Conservation (phyloP, 2,329 filamentous ascomycete genomes). For the Alternaria sp. region DNA sequence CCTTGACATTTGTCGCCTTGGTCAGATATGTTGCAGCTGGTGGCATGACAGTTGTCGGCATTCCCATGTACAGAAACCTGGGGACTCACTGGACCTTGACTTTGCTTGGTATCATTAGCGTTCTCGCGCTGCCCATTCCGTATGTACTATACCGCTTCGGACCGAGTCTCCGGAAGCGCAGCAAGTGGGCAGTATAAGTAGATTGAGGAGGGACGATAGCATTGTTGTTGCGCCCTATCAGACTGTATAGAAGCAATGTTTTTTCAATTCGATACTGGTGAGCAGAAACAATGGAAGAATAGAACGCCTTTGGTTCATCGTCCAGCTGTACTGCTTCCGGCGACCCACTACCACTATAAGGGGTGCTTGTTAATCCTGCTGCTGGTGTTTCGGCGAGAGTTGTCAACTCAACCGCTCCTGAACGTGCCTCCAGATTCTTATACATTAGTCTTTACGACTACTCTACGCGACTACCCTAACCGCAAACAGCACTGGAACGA, state of each 20-base stretch:
- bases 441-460: too few species aligned
- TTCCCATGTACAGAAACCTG: constrained; percentile 52
- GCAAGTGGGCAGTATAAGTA: background rate
- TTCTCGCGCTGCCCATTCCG: constrained; percentile 50
- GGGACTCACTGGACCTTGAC: constrained; percentile 47
- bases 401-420: background rate
- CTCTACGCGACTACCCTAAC: too few species aligned
- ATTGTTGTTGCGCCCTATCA: too few species aligned
- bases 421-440: background rate
- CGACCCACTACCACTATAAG: too few species aligned
- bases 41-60: constrained; percentile 51
- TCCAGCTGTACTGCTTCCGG: background rate
- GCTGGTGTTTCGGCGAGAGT: background rate
- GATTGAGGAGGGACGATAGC: too few species aligned
- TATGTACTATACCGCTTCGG: constrained; percentile 52
- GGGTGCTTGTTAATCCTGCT: too few species aligned
- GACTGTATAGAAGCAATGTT: background rate
- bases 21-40: constrained; percentile 53
- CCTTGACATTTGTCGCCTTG: constrained; percentile 53
- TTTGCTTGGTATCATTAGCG: constrained; percentile 44
- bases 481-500: too few species aligned
- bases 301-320: background rate
- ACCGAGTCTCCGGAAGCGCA: background rate
- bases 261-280: too few species aligned
- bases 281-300: too few species aligned